Evolutionary conservation across 1,139 yeast genomes (phyloP), one percentile per base, ranked within the genome.

Genomic region (Yamadazyma blattariae): DNA sequence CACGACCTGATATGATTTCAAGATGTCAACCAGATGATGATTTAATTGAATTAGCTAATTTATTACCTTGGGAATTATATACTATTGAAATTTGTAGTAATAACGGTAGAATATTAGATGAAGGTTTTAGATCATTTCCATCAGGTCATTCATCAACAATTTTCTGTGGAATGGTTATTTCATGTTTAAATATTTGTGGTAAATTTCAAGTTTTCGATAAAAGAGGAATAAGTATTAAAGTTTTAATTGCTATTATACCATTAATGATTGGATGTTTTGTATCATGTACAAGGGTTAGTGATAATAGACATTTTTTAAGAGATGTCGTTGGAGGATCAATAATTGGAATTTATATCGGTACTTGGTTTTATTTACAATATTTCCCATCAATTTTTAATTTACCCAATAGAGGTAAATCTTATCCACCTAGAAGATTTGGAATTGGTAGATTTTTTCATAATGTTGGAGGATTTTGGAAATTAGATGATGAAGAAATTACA

Each of bases 61-160:
- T 21, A 5, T 30, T 39, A 7, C 44, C 44, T 7, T 42, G 39
- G 27, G 35, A 39, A 0, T 48, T 71, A 29, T 55, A 61, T 6
- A 60, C 61, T 12, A 61, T 66, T n/a, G 56, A 51, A 0, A 44
- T 64, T 3, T 74, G 79, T 45, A 45, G 56, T 0, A 60, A 56
- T 27, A 41, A 48, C 1, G 45, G 66, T 34, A 38, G 42, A n/a
- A 33, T 65, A 7, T 39, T 74, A 0, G 52, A 55, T 36, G 77
- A 73, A 51, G 79, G 79, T 0, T 68, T 73, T 40, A 57, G 77
- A 41, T 59, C 74, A 4, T 73, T 74, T 42, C 79, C 79, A 1
- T 71, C 77, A 36, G 79, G 77, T 1, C 79, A 74, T 44, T 61
- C 74, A 36, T 61, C 77, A 1, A 68, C 77, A 0, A 59, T 72